phyloP scores from a whole-genome alignment of 2,329 filamentous ascomycete genomes.

The Xylariomycetidae sp. region DNA sequence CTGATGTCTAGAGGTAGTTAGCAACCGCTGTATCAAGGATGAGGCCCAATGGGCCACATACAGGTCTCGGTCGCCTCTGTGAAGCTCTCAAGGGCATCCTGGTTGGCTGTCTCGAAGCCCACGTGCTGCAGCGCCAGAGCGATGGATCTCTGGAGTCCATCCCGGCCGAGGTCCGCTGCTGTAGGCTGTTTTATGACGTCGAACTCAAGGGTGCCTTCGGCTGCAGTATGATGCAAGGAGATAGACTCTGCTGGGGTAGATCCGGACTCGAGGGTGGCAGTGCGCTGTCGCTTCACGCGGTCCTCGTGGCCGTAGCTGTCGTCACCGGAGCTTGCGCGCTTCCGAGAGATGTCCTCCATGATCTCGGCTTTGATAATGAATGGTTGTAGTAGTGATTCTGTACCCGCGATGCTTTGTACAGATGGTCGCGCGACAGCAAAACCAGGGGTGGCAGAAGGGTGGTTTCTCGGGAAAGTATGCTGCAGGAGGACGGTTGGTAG shows the following conservation, averaged over 20 bases:
- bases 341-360: slow-evolving; percentile 14
- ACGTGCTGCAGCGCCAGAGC: slow-evolving; percentile 50
- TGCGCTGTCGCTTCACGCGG: slow-evolving; percentile 21
- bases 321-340: slow-evolving; percentile 17
- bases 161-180: slow-evolving; percentile 29
- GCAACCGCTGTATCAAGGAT: slow-evolving; percentile 10
- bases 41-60: slow-evolving; percentile 30
- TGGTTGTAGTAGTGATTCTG: too few species aligned
- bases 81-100: slow-evolving; percentile 54
- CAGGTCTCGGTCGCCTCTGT: slow-evolving; percentile 51
- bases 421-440: too few species aligned
- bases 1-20: slow-evolving; percentile 38
- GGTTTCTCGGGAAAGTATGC: too few species aligned
- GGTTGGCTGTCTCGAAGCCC: slow-evolving; percentile 49
- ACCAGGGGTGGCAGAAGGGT: too few species aligned
- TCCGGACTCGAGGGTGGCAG: slow-evolving; percentile 14
- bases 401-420: too few species aligned
- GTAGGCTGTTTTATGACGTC: slow-evolving; percentile 17
- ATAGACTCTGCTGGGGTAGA: slow-evolving; percentile 1
- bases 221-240: background rate
- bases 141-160: slow-evolving; percentile 48
- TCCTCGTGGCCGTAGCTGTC: slow-evolving; percentile 9
- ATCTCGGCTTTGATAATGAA: slow-evolving; percentile 1
- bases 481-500: too few species aligned
- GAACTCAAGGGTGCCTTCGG: slow-evolving; percentile 4